A percentile compares a stretch with the other conserved stretches of the same genome.
Conservation (phyloP, 2,329 filamentous ascomycete species). For the Aspergillus niger region DNA sequence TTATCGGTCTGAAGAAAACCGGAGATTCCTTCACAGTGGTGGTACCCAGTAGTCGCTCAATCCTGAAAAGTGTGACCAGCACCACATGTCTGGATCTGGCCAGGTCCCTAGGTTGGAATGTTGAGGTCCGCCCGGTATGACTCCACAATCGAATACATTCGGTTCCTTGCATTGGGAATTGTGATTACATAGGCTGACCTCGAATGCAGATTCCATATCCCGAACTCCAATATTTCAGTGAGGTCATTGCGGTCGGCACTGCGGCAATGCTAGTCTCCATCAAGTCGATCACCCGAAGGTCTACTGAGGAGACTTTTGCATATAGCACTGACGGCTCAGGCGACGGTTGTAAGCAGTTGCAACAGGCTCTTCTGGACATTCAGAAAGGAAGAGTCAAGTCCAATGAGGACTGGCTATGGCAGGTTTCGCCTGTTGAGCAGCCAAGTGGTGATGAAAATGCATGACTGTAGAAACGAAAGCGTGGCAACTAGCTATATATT, state of each 20-base stretch:
- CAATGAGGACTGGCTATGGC: no score
- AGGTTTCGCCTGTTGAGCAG: no score
- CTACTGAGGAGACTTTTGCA: no score
- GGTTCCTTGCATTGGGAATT: background rate
- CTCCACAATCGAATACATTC: no score
- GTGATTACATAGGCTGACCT: background rate
- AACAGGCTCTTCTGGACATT: no score
- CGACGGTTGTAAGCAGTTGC: no score
- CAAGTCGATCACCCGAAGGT: constrained; percentile 23
- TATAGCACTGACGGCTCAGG: no score
- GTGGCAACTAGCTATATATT: no score
- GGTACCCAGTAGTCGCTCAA: constrained; percentile 31
- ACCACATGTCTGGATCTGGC: constrained; percentile 30
- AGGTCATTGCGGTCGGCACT: constrained; percentile 31
- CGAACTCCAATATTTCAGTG: constrained; percentile 27
- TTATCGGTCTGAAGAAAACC: constrained; percentile 32
- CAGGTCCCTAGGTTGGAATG: constrained; percentile 33
- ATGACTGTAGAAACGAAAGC: no score
- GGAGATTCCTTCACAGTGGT: constrained; percentile 27
- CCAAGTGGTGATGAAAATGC: no score
- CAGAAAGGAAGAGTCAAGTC: no score
- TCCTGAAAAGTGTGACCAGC: constrained; percentile 35
- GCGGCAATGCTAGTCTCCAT: constrained; percentile 30
- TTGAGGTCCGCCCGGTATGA: constrained; percentile 31
- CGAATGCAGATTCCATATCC: constrained; percentile 19